phyloP scores from a whole-genome alignment of 805 yeast genomes.

The Yarrowia keelungensis region DNA sequence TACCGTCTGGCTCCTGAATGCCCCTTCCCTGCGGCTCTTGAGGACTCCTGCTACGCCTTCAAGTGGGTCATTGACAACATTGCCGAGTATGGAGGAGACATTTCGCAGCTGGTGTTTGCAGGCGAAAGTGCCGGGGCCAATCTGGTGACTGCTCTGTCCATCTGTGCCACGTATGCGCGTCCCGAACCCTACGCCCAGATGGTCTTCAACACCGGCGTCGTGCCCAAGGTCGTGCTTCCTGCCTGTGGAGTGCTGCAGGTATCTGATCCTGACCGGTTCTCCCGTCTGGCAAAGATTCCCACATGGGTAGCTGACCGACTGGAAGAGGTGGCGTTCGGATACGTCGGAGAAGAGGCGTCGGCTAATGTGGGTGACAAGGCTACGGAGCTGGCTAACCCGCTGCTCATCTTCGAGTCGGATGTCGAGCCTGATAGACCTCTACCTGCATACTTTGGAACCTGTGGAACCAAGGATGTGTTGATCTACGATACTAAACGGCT shows the following conservation, averaged over 20 bases:
- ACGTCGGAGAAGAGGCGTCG: conserved; percentile 12
- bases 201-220: conserved; percentile 14
- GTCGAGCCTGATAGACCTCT: background rate
- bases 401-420: conserved; percentile 8
- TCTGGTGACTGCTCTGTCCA: conserved; percentile 23
- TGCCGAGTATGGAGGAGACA: conserved; percentile 22
- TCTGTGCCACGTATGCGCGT: conserved; percentile 12
- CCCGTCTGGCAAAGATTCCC: background rate
- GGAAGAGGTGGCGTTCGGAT: conserved; percentile 14
- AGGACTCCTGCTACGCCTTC: conserved; percentile 20
- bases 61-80: conserved; percentile 21
- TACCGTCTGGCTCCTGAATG: conserved; percentile 12
- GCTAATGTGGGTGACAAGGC: background rate
- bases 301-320: conserved; percentile 10
- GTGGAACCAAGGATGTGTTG: conserved; percentile 21
- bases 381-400: conserved; percentile 24
- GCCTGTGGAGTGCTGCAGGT: conserved; percentile 28
- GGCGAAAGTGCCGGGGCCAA: conserved; percentile 32
- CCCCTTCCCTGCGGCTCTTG: conserved; percentile 24
- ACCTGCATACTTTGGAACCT: conserved; percentile 26
- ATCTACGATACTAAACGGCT: conserved; percentile 35
- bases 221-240: conserved; percentile 22
- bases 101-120: background rate
- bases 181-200: conserved; percentile 30
- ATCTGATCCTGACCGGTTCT: conserved; percentile 8